Evolutionary conservation across 139 green algal species (phyloP).

Genomic region (Edaphochlamys debaryana): DNA sequence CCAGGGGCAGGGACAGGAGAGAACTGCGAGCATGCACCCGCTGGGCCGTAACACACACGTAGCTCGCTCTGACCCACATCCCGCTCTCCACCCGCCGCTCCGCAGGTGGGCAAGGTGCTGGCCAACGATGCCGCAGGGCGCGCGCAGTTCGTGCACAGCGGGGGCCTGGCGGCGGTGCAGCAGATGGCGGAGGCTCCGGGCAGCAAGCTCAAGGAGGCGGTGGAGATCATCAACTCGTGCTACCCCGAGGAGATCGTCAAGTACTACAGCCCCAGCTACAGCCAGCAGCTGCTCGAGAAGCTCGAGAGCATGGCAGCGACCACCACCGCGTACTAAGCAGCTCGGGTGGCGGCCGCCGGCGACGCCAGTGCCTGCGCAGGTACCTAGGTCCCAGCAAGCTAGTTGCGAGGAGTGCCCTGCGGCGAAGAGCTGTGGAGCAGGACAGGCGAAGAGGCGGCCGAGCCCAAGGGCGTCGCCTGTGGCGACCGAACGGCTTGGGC

Average conservation of each 20-base stretch:
- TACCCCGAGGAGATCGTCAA: constrained; percentile 86
- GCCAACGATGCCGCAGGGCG: constrained; percentile 79
- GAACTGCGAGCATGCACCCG: no score
- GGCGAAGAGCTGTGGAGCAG: no score
- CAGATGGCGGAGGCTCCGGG: constrained; percentile 78
- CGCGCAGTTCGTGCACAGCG: constrained; percentile 83
- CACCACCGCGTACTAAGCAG: constrained; percentile 27
- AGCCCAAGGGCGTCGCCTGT: no score
- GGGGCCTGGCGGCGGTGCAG: constrained; percentile 87
- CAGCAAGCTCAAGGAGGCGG: constrained; percentile 78
- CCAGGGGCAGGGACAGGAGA: no score
- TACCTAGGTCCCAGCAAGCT: no score
- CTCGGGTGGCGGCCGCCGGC: no score
- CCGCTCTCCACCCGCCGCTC: background rate
- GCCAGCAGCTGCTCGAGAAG: constrained; percentile 83
- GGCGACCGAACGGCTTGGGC: no score
- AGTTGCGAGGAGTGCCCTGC: no score
- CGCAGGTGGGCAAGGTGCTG: constrained; percentile 81
- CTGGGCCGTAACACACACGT: no score
- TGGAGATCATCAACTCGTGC: constrained; percentile 88
- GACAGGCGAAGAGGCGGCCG: no score
- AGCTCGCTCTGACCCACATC: background rate
- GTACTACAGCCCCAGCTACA: constrained; percentile 88
- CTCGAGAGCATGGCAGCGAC: constrained; percentile 71
- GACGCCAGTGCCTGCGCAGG: no score